Conservation (phyloP, 805 yeast species). For the Deakozyma indianensis region DNA sequence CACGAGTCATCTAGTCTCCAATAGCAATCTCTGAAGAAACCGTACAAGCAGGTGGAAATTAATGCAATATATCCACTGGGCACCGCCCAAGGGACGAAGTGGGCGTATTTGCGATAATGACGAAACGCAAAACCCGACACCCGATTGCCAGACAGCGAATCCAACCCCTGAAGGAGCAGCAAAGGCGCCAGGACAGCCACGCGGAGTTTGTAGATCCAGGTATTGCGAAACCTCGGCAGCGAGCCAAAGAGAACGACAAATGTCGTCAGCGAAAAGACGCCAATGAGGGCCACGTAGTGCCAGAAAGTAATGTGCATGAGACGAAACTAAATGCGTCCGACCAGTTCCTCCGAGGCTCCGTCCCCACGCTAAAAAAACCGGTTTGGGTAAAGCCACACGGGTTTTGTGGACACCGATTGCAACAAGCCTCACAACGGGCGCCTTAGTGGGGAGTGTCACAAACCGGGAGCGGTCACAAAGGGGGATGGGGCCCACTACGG, state of each 20-base stretch:
- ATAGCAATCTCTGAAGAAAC: slow-evolving; percentile 9
- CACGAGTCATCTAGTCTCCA: slow-evolving; percentile 2
- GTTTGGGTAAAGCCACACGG: too few species aligned
- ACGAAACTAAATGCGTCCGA: too few species aligned
- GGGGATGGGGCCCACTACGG: too few species aligned
- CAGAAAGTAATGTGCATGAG: background rate
- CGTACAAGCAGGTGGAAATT: slow-evolving; percentile 7
- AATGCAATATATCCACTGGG: slow-evolving; percentile 12
- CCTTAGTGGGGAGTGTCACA: too few species aligned
- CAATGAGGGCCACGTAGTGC: slow-evolving; percentile 7
- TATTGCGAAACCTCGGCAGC: slow-evolving; percentile 18
- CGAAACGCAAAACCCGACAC: too few species aligned
- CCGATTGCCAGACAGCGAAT: background rate
- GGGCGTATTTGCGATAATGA: background rate
- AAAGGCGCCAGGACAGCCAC: background rate
- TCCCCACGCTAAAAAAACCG: too few species aligned
- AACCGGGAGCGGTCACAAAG: too few species aligned
- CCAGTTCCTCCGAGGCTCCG: too few species aligned
- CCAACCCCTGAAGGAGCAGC: background rate
- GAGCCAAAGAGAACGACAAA: slow-evolving; percentile 21
- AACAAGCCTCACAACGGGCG: too few species aligned
- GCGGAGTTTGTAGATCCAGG: background rate
- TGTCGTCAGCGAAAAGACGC: slow-evolving; percentile 14
- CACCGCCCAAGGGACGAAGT: slow-evolving; percentile 8
- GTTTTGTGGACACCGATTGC: too few species aligned